Conservation (phyloP, 257 asterid species). For the Knoxia roxburghii region DNA sequence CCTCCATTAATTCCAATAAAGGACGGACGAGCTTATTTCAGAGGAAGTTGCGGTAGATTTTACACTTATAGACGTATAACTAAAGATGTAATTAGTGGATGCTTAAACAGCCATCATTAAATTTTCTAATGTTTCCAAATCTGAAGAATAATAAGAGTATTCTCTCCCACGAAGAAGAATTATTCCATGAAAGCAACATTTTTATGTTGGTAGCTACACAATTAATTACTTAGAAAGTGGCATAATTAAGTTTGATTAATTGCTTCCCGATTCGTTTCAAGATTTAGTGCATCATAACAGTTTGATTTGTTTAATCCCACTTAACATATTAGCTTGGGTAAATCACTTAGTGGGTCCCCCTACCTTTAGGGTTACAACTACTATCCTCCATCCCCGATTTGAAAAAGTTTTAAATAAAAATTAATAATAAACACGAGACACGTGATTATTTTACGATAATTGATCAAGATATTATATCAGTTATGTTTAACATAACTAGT, state of each 20-base stretch:
- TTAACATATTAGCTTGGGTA: no score
- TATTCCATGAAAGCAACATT: constrained; percentile 8
- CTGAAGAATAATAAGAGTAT: not conserved
- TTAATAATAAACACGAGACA: no score
- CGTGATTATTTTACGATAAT: no score
- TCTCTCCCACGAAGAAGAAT: not conserved
- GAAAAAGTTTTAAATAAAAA: no score
- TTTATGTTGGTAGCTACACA: not conserved
- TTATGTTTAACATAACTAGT: no score
- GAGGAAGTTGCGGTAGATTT: constrained; percentile 11
- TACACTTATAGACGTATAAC: constrained; percentile 19
- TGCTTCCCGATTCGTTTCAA: not conserved
- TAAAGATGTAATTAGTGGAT: constrained; percentile 14
- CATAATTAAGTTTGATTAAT: not conserved
- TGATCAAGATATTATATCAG: no score
- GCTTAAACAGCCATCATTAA: constrained; percentile 15
- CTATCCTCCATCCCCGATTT: no score
- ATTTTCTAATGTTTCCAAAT: not conserved
- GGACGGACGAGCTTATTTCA: constrained; percentile 14
- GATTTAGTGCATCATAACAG: constrained; percentile 14
- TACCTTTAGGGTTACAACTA: no score
- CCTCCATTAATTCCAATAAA: constrained; percentile 7
- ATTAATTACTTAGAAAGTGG: no score
- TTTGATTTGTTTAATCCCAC: not conserved
- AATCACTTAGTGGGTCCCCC: no score